Evolutionary conservation across 139 green algal genomes (phyloP).

Genomic region (Chlamydomonas schloesseri): DNA sequence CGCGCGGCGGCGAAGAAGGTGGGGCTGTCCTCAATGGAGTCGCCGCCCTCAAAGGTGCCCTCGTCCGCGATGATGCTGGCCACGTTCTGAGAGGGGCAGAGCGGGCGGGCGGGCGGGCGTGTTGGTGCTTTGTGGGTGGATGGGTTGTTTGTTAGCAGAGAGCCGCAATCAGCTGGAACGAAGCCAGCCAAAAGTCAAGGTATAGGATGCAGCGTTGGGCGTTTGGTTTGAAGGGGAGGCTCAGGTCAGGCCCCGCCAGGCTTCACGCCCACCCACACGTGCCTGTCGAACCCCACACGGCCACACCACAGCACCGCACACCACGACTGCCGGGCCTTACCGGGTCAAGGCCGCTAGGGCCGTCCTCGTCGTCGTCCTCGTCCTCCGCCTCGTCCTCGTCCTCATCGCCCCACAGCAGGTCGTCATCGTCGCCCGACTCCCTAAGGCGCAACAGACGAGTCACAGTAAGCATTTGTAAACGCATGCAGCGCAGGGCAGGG

Average conservation of each 20-base stretch:
- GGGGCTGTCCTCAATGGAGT: slow-evolving; percentile 13
- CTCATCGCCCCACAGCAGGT: background rate
- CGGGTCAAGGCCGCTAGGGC: background rate
- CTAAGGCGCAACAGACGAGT: too few relatives aligned
- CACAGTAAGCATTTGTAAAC: too few relatives aligned
- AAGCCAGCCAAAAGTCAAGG: too few relatives aligned
- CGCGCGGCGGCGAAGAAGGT: slow-evolving; percentile 13
- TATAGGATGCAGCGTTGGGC: too few relatives aligned
- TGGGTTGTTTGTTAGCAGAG: background rate
- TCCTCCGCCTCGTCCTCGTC: background rate
- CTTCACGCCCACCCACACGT: too few relatives aligned
- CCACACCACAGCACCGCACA: too few relatives aligned
- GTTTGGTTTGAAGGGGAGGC: too few relatives aligned
- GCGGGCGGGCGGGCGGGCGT: background rate
- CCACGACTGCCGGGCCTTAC: too few relatives aligned
- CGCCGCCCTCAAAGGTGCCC: slow-evolving; percentile 33
- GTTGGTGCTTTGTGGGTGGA: background rate
- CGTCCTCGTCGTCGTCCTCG: slow-evolving; percentile 14
- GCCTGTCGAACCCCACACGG: too few relatives aligned
- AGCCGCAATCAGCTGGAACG: background rate
- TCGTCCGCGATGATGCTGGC: background rate
- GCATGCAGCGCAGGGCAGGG: background rate
- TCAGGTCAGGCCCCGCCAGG: too few relatives aligned
- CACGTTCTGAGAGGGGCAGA: slow-evolving; percentile 3
- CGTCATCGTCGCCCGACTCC: too few relatives aligned